A percentile compares a stretch with the other conserved stretches of the same genome.
phyloP scores from a whole-genome alignment of 1,139 yeast species.

The Diutina siamensis region DNA sequence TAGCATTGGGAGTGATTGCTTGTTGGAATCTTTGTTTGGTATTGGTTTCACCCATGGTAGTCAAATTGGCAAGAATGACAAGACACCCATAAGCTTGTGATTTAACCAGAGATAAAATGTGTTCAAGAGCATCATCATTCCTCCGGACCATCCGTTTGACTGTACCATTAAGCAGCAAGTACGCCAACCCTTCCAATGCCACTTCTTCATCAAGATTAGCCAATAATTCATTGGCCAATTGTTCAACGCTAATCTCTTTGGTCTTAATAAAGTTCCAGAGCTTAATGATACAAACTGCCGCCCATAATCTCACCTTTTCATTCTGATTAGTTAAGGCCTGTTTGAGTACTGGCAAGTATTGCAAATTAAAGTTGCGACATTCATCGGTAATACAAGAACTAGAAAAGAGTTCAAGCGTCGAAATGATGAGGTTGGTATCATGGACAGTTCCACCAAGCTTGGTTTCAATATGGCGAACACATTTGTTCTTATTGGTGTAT shows the following conservation, averaged over 20 bases:
- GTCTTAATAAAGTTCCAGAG: conserved; percentile 11
- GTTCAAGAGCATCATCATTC: conserved; percentile 8
- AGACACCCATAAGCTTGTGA: conserved; percentile 9
- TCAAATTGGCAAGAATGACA: conserved; percentile 8
- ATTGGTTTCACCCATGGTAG: conserved; percentile 11
- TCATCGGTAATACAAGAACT: conserved; percentile 9
- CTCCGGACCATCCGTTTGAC: conserved; percentile 8
- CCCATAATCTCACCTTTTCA: conserved; percentile 5
- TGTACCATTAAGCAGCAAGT: conserved; percentile 9
- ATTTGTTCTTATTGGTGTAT: conserved; percentile 12
- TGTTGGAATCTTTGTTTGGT: conserved; percentile 15
- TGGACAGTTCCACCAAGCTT: background rate
- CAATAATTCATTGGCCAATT: conserved; percentile 7
- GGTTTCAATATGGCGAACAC: background rate
- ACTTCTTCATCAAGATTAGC: conserved; percentile 2
- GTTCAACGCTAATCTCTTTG: conserved; percentile 9
- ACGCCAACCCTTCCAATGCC: conserved; percentile 10
- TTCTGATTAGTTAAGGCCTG: conserved; percentile 8
- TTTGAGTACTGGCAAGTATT: conserved; percentile 8
- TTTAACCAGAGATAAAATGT: conserved; percentile 8
- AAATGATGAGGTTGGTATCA: background rate
- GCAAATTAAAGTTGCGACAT: conserved; percentile 10
- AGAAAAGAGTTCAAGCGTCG: conserved; percentile 8
- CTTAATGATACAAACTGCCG: conserved; percentile 10
- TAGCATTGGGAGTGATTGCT: background rate